phyloP scores from a whole-genome alignment of 306 rosid genomes.

The Mimosa pudica region DNA sequence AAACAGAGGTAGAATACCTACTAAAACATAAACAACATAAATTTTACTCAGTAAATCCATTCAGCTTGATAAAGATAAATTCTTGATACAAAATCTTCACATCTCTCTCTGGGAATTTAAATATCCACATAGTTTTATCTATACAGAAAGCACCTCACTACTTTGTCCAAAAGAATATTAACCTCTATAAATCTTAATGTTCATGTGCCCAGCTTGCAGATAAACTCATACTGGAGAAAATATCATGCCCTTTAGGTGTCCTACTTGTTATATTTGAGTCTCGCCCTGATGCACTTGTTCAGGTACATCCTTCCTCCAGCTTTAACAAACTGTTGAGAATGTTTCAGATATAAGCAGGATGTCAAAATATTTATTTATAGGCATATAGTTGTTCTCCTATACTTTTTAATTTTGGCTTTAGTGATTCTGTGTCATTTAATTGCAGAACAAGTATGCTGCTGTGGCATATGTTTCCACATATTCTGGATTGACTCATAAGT shows the following conservation, averaged over 20 bases:
- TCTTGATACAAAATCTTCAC: constrained; percentile 1
- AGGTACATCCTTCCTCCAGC: constrained; percentile 48
- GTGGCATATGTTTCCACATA: neutral
- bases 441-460: neutral
- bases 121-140: constrained; percentile 18
- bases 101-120: neutral
- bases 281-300: constrained; percentile 97
- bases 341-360: constrained; percentile 17
- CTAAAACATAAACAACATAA: neutral
- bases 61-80: neutral
- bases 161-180: constrained; percentile 10
- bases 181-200: constrained; percentile 18
- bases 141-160: constrained; percentile 1
- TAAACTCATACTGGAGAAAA: constrained; percentile 71
- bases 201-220: constrained; percentile 69
- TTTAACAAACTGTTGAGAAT: constrained; percentile 25
- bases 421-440: constrained; percentile 1
- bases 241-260: constrained; percentile 81
- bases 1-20: constrained; percentile 65
- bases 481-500: neutral
- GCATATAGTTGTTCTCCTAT: neutral
- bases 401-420: neutral
- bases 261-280: constrained; percentile 84
- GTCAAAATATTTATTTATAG: neutral
- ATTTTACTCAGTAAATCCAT: constrained; percentile 5